Base-by-base conservation (phyloP, 2,329 filamentous ascomycete species). In the Colletotrichum camelliae region DNA sequence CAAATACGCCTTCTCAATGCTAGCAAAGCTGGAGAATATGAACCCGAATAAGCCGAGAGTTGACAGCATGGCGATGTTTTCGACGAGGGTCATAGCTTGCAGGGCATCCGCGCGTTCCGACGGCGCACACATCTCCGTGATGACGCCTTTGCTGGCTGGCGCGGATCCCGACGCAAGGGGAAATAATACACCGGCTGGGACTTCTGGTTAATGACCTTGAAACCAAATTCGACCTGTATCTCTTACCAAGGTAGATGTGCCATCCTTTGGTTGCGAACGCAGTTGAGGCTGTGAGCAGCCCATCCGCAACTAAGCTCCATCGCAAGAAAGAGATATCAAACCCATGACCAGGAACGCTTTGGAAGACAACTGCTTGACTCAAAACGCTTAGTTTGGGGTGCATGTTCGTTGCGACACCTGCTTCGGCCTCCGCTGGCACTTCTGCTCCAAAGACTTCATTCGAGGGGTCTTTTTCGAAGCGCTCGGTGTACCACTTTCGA, bases 161-260 rank as follows among this genome's bases (percentile, higher is more conserved):
- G 39, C 39, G 18, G 18, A 43, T 43, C 39, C 39, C 10, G 39
- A 43, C 1, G 39, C 39, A 10, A 43, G 0, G 18, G 39, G 39
- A 8, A 43, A 43, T 43, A 43, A 43, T 1, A 4, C 18, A 0
- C 18, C 39, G 18, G 39, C 39, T 43, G 18, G 18, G 1, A 6
- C 4, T 10, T 10, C 5, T 43, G 39, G 18, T 43, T 6, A 43
- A 18, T 10, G 39, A 43, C 0, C 8, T 3, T n/a, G 39, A 43
- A n/a, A n/a, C 1, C 18, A n/a, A 3, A 0, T 43, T 1, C 5
- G 10, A 43, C 5, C 0, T 43, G 18, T 6, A 43, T 43, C 0
- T 1, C 39, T 43, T 43, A 43, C 39, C 18, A n/a, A 43, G 18
- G 0, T 43, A 43, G 39, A 43, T 43, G 39, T 43, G 39, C 39